These are phyloP conservation scores for Aspergillus uvarum DNA, from an alignment of 2,329 filamentous ascomycete species.

Conservation along the genomic window DNA sequence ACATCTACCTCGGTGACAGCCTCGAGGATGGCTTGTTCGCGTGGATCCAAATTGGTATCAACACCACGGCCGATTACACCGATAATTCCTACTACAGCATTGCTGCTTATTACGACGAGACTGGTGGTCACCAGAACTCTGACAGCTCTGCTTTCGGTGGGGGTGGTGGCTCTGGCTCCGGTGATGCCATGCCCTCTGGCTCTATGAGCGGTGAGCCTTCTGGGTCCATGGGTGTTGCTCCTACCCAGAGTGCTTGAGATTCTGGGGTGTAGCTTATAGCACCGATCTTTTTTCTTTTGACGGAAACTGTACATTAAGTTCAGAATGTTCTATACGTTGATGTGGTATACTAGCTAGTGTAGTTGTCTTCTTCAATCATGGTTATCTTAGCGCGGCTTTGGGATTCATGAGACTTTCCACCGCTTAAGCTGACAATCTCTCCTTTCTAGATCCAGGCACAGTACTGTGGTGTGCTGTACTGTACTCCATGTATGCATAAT, in stretches of 20 bases:
- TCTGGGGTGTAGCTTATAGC: too few relatives aligned
- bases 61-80: conserved; percentile 37
- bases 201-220: not conserved
- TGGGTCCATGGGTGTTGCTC: not conserved
- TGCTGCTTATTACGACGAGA: conserved; percentile 25
- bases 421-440: too few relatives aligned
- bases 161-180: conserved; percentile 12
- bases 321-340: too few relatives aligned
- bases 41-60: conserved; percentile 52
- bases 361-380: too few relatives aligned
- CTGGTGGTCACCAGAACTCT: conserved; percentile 23
- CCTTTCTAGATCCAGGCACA: too few relatives aligned
- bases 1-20: conserved; percentile 53
- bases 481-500: too few relatives aligned
- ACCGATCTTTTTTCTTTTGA: too few relatives aligned
- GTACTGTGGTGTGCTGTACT: too few relatives aligned
- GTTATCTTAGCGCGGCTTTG: too few relatives aligned
- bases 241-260: not conserved
- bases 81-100: conserved; percentile 26
- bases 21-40: conserved; percentile 50
- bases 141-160: conserved; percentile 17
- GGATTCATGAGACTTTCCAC: too few relatives aligned
- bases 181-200: conserved; percentile 8
- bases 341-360: too few relatives aligned
- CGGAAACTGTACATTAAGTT: too few relatives aligned